Evolutionary conservation across 345 rosid genomes (phyloP).

Genomic region (Lepidium didymum): DNA sequence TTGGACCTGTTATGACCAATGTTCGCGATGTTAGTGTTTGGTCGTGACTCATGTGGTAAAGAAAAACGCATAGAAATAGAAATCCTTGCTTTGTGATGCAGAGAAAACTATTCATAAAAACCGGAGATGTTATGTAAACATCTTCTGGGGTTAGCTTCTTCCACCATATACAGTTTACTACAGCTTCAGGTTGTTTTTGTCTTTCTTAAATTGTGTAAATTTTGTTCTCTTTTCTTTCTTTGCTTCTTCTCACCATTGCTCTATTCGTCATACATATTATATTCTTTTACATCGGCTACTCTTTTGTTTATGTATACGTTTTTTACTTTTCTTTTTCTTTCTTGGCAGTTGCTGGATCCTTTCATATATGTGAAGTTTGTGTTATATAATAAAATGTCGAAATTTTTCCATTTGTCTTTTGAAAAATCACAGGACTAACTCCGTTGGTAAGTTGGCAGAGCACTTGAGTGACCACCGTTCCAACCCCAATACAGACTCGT

Average conservation of each 20-base stretch:
- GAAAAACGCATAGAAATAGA: constrained; percentile 1
- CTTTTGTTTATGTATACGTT: background rate
- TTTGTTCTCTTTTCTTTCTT: background rate
- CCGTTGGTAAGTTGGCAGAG: background rate
- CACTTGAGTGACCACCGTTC: background rate
- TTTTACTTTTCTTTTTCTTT: background rate
- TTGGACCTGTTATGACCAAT: constrained; percentile 58
- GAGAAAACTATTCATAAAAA: background rate
- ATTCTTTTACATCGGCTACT: background rate
- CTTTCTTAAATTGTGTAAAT: constrained; percentile 4
- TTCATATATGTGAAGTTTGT: background rate
- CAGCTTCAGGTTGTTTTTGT: background rate
- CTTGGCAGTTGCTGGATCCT: background rate
- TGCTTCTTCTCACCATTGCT: background rate
- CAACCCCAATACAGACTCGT: background rate
- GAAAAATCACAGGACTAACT: background rate
- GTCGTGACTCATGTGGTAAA: background rate
- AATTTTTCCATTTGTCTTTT: background rate
- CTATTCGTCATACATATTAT: background rate
- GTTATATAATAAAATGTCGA: background rate
- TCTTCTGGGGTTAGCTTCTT: constrained; percentile 1
- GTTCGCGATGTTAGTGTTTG: background rate
- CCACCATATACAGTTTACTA: constrained; percentile 6
- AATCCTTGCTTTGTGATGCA: background rate
- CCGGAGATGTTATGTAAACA: constrained; percentile 11